A percentile compares a stretch with the other conserved stretches of the same genome.
Evolutionary conservation across 495 filamentous ascomycete genomes (phyloP).

Genomic region (Clohesyomyces aquaticus): DNA sequence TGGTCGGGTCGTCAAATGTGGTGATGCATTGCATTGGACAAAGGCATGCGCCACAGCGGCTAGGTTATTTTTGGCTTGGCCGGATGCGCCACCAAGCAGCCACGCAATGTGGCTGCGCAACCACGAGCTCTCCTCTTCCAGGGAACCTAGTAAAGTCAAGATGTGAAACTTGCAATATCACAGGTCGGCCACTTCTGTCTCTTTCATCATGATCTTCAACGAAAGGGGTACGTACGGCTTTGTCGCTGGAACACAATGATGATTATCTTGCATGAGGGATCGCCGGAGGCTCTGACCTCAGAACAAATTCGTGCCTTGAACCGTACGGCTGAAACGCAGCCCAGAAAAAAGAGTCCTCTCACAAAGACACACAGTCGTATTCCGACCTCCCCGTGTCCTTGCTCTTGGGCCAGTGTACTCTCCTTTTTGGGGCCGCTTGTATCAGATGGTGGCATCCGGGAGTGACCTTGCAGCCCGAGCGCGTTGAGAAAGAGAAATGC

Average conservation of each 20-base stretch:
- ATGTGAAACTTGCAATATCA: background rate
- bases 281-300: slow-evolving; percentile 20
- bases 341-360: background rate
- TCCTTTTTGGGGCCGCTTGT: background rate
- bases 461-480: background rate
- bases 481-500: too few species aligned
- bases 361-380: background rate
- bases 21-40: background rate
- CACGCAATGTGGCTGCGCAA: background rate
- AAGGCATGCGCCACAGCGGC: background rate
- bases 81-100: background rate
- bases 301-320: slow-evolving; percentile 4
- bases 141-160: too few species aligned
- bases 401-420: background rate
- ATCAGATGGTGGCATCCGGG: background rate
- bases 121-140: too few species aligned
- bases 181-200: background rate
- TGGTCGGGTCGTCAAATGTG: background rate
- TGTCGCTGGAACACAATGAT: background rate
- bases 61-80: background rate
- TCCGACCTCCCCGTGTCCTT: background rate
- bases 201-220: background rate
- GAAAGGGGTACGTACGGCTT: slow-evolving; percentile 1
- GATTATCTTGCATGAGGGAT: too few species aligned
- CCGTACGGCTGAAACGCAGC: slow-evolving; percentile 26